Percentiles rank a stretch among this genome's conserved stretches.
These are phyloP conservation scores for Colletotrichum agaves DNA, from an alignment of 2,329 filamentous ascomycete genomes.

Conservation along the genomic window DNA sequence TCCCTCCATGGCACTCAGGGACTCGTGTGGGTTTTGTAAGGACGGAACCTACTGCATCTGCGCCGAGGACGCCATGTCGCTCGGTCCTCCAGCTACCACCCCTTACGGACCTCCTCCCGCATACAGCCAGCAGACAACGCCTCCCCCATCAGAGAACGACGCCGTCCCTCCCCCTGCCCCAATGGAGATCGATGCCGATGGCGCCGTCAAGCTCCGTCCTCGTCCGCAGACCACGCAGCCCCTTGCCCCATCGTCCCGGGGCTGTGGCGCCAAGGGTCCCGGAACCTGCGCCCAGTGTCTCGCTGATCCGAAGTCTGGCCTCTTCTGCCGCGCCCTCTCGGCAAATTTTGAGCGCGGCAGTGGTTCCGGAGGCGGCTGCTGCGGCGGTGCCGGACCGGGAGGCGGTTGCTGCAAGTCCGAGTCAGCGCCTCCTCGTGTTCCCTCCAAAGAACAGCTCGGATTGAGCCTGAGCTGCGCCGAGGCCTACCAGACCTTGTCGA, in stretches of 20 bases:
- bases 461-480: constrained; percentile 79
- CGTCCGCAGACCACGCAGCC: constrained; percentile 45
- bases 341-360: constrained; percentile 66
- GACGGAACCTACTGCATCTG: constrained; percentile 87
- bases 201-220: constrained; percentile 68
- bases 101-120: constrained; percentile 41
- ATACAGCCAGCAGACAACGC: constrained; percentile 56
- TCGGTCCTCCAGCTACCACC: constrained; percentile 24
- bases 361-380: constrained; percentile 57
- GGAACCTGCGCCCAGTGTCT: constrained; percentile 84
- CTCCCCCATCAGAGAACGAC: constrained; percentile 70
- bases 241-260: constrained; percentile 46
- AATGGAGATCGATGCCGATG: constrained; percentile 68
- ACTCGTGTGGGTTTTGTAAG: constrained; percentile 84
- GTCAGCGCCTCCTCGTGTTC: constrained; percentile 42
- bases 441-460: constrained; percentile 50
- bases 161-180: constrained; percentile 59
- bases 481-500: constrained; percentile 81
- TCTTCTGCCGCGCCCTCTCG: constrained; percentile 85
- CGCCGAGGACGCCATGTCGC: constrained; percentile 65
- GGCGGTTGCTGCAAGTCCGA: constrained; percentile 74
- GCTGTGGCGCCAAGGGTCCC: constrained; percentile 75
- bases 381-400: constrained; percentile 68
- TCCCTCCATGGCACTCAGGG: constrained; percentile 57
- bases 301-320: constrained; percentile 79